Base-by-base conservation (phyloP, 257 asterid genomes). In the Gentiana dahurica region DNA sequence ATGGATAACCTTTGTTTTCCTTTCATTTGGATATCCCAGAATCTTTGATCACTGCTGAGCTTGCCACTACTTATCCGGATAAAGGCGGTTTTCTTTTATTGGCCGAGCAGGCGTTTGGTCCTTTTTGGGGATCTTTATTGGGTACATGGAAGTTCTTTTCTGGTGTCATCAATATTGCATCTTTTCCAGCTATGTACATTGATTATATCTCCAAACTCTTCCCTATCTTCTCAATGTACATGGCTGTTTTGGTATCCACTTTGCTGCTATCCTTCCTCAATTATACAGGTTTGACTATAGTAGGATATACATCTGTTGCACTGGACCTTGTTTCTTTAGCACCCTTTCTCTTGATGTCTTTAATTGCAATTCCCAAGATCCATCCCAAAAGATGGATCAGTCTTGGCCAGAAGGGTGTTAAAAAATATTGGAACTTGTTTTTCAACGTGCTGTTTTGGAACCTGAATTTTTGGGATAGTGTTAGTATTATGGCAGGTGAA, bases 71-170 rank as follows among this genome's bases (percentile, higher is more conserved):
- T 32, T 79, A 66, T 65, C 95, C 95, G 36, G 94, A 94, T 10
- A 88, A 88, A 72, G 94, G 97, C 50, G 97, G 97, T 0, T 88
- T 82, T 58, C 95, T 88, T 3, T 73, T 85, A 4, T 88, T 95
- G 97, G 97, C 97, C n/a, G 86, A 83, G 33, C 58, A 64, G 0
- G 97, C 97, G 15, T 88, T 88, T 61, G 97, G 97, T 1, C 80
- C 91, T 34, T 88, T 88, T 64, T 79, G 76, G 62, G 96, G 96
- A 3, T 82, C 96, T 6, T 57, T 88, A 0, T 85, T 85, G 96
- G 96, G 96, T 4, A 66, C 94, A 0, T 77, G 81, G 83, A 88
- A 85, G 9, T 85, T 88, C 73, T 77, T 88, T 11, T 73, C 83
- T 45, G 95, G 95, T 7, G 95, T 88, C 0, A 81, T 85, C 58